phyloP scores from a whole-genome alignment of 208 protist species.

The Crithidia acanthocephali region DNA sequence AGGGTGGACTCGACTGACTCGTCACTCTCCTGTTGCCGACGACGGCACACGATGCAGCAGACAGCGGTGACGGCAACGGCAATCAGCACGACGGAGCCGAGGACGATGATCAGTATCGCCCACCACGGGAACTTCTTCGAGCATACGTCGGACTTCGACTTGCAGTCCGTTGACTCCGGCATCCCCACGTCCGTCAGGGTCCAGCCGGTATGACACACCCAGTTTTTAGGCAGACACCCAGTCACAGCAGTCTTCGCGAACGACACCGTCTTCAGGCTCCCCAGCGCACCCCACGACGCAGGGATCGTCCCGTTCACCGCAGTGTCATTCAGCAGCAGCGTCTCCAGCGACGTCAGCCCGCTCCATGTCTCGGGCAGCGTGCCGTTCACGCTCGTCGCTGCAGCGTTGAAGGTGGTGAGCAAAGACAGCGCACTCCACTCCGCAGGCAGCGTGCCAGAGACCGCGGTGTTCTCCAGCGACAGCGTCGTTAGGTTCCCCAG shows the following conservation, averaged over 20 bases:
- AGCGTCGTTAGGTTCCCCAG: neutral
- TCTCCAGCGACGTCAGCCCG: neutral
- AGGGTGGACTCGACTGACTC: neutral
- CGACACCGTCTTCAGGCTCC: neutral
- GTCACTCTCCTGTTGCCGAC: too few species aligned
- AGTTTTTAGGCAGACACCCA: neutral
- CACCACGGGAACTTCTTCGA: conserved; percentile 17
- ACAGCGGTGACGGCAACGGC: neutral
- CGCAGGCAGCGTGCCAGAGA: conserved; percentile 8
- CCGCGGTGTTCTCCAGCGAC: neutral
- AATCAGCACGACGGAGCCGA: conserved; percentile 3
- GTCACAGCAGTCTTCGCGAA: neutral
- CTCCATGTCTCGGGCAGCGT: neutral
- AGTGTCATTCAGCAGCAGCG: neutral
- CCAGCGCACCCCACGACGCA: neutral
- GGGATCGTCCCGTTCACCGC: neutral
- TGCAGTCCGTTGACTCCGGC: neutral
- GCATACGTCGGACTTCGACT: too few species aligned
- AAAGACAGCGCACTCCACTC: neutral
- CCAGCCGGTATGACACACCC: neutral
- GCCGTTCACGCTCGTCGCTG: neutral
- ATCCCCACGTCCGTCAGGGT: neutral
- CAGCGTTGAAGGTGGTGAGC: neutral
- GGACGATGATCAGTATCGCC: conserved; percentile 14
- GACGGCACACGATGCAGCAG: neutral